Base-by-base conservation (phyloP, 345 rosid species). In the Cardiospermum halicacabum region DNA sequence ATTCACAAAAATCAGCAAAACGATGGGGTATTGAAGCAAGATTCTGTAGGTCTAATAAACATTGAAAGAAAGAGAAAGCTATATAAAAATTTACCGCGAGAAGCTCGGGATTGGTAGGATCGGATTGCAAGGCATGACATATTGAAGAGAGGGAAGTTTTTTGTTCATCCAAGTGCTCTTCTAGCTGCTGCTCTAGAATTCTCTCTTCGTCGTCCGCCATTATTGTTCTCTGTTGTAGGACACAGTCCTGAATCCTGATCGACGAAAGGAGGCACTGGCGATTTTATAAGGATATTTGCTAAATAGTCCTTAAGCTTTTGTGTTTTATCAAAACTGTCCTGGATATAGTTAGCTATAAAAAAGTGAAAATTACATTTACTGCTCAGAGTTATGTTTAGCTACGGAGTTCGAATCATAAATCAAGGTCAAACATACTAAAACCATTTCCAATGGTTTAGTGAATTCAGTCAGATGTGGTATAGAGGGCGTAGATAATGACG, bases 121-220 rank as follows among this genome's bases (percentile, higher is more conserved):
- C 97, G 45, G 85, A 79, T 56, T 62, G 70, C n/a, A 93, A 80
- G 64, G 88, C 96, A 43, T 90, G 89, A 22, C 80, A 61, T 30
- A 92, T 61, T 71, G 86, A 82, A 39, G 81, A 68, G 27, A 93
- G 89, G 3, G 98, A 86, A 18, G 88, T 96, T 54, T 58, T 82
- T 60, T 89, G 98, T 59, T 90, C 97, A 6, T 69, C 60, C 39
- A 89, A 74, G 68, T 92, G 97, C 27, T 65, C 40, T 45, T 89
- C 96, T 7, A 92, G 87, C 76, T 88, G 89, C 36, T 78, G 53
- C 88, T 92, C 98, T 4, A 92, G 72, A 53, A 69, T 81, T 68
- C 77, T 87, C 74, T 92, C 89, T 73, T 84, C 91, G 62, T 78
- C 88, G 72, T 68, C 69, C 66, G 77, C 88, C 97, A 87, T 89